These are phyloP conservation scores for Diaporthe sp. DNA, from an alignment of 2,329 filamentous ascomycete species.

Conservation along the genomic window DNA sequence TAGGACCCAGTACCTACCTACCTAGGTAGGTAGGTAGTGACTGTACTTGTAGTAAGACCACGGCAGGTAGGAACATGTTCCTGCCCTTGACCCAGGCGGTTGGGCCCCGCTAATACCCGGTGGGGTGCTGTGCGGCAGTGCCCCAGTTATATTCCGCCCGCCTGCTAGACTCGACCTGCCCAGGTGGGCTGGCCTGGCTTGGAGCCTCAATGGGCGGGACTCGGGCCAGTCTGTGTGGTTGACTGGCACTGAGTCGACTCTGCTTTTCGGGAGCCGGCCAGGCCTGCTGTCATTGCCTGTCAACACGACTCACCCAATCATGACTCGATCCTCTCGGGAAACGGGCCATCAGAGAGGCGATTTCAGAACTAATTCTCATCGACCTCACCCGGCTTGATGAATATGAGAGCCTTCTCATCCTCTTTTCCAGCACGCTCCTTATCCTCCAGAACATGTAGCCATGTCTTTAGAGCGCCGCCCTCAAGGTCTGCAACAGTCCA, in stretches of 20 bases:
- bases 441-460: constrained; percentile 8
- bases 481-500: constrained; percentile 30
- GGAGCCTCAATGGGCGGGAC: constrained; percentile 7
- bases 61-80: not conserved
- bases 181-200: not conserved
- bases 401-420: constrained; percentile 36
- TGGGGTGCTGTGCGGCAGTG: not conserved
- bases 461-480: constrained; percentile 30
- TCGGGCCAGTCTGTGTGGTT: not conserved
- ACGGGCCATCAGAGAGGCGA: constrained; percentile 21
- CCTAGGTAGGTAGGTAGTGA: no score
- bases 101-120: constrained; percentile 36
- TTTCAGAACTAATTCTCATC: constrained; percentile 16
- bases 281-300: constrained; percentile 1
- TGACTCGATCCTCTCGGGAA: constrained; percentile 25
- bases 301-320: constrained; percentile 28
- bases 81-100: not conserved
- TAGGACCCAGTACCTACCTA: not conserved
- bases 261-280: constrained; percentile 22
- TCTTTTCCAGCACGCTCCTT: constrained; percentile 6
- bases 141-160: constrained; percentile 15
- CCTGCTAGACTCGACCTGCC: constrained; percentile 6
- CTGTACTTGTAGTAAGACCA: no score
- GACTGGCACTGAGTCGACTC: not conserved
- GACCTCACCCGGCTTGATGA: constrained; percentile 8